Evolutionary conservation across 805 yeast genomes (phyloP).

Genomic region (Soucietia sequanensis): DNA sequence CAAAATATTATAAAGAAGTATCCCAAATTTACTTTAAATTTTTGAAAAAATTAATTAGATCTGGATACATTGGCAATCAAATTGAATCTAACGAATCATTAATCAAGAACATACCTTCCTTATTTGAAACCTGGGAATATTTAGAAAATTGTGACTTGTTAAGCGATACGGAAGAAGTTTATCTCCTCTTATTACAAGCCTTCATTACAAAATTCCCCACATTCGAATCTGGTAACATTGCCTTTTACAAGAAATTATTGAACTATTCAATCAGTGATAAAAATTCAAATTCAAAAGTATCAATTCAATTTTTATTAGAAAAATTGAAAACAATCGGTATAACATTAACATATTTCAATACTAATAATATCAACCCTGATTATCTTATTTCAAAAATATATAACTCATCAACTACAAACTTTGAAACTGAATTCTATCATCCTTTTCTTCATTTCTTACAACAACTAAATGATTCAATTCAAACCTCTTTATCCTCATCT

Average conservation of each 20-base stretch:
- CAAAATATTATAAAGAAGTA: conserved; percentile 33
- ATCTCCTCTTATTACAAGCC: conserved; percentile 21
- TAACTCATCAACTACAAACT: no score
- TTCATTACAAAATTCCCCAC: conserved; percentile 1
- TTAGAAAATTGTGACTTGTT: conserved; percentile 11
- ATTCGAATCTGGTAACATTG: background rate
- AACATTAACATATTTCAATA: background rate
- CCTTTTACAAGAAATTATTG: conserved; percentile 1
- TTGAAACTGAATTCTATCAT: background rate
- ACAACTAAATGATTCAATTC: background rate
- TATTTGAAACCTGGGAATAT: no score
- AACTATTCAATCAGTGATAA: conserved; percentile 1
- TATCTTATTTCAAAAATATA: background rate
- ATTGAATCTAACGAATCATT: no score
- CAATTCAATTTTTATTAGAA: conserved; percentile 6
- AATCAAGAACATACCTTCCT: no score
- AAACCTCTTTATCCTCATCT: background rate
- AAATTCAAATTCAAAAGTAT: background rate
- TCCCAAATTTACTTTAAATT: conserved; percentile 25
- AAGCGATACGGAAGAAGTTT: conserved; percentile 17
- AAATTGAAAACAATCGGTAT: conserved; percentile 7
- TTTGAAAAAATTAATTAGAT: conserved; percentile 22
- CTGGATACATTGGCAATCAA: no score
- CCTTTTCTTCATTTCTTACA: background rate
- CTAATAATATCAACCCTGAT: background rate